These are phyloP conservation scores for Podila verticillata DNA, from an alignment of 192 early-diverging fungal species.

Conservation along the genomic window DNA sequence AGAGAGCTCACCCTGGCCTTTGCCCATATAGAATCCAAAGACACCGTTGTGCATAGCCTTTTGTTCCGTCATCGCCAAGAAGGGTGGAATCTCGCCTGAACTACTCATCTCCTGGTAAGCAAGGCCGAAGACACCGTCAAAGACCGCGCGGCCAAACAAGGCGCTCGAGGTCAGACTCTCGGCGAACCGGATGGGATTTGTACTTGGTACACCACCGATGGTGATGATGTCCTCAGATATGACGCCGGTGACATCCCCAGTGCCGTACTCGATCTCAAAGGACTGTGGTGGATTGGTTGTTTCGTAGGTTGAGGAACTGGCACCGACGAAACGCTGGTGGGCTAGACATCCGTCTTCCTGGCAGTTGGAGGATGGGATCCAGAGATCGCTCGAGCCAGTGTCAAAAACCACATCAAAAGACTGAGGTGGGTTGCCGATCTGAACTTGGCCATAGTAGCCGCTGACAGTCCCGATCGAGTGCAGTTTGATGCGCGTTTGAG, in stretches of 20 bases:
- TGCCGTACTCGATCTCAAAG: slow-evolving; percentile 48
- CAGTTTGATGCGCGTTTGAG: slow-evolving; percentile 29
- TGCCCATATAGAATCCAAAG: slow-evolving; percentile 47
- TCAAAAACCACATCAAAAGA: slow-evolving; percentile 58
- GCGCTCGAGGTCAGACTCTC: slow-evolving; percentile 36
- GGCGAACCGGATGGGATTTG: slow-evolving; percentile 29
- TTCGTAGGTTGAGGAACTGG: slow-evolving; percentile 9
- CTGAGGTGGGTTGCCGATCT: slow-evolving; percentile 48
- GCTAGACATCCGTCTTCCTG: slow-evolving; percentile 37
- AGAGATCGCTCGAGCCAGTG: slow-evolving; percentile 71
- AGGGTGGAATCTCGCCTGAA: slow-evolving; percentile 30
- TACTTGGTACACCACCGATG: slow-evolving; percentile 23
- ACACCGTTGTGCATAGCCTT: slow-evolving; percentile 14
- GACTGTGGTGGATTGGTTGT: slow-evolving; percentile 2
- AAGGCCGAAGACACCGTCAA: slow-evolving; percentile 49
- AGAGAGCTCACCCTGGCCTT: slow-evolving; percentile 78
- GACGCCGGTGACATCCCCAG: slow-evolving; percentile 32
- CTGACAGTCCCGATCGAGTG: slow-evolving; percentile 36
- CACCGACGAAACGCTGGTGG: slow-evolving; percentile 29
- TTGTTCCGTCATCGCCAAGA: slow-evolving; percentile 44
- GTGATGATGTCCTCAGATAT: slow-evolving; percentile 40
- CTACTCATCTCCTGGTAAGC: slow-evolving; percentile 49
- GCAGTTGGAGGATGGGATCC: slow-evolving; percentile 66
- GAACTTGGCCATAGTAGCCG: slow-evolving; percentile 41
- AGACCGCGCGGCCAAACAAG: slow-evolving; percentile 31